These are phyloP conservation scores for Polymyxa betae DNA, from an alignment of 208 protist species.

Conservation along the genomic window DNA sequence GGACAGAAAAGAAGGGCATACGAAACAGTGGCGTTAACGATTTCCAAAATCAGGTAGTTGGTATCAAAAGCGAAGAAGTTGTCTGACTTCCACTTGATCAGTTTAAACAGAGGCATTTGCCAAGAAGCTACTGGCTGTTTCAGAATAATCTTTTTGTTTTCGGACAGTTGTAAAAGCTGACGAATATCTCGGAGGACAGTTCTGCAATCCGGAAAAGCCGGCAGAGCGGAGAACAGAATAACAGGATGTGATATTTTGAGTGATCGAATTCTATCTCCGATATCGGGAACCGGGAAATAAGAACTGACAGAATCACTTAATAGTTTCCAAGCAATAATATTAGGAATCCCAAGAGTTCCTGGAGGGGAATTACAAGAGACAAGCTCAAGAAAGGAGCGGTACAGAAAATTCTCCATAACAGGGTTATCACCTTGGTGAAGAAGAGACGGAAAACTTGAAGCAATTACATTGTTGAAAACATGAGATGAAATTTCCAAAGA, in stretches of 20 bases:
- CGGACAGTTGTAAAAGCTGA: background rate
- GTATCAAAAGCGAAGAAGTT: background rate
- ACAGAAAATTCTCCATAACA: background rate
- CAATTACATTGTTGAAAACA: background rate
- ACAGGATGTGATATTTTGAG: background rate
- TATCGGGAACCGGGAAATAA: background rate
- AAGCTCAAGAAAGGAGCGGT: conserved; percentile 46
- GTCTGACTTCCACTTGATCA: background rate
- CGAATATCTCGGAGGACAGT: background rate
- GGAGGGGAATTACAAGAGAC: conserved; percentile 10
- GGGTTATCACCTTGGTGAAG: background rate
- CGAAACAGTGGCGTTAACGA: background rate
- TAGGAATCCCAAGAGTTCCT: conserved; percentile 6
- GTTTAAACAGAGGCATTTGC: background rate
- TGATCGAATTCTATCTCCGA: background rate
- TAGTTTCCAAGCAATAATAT: background rate
- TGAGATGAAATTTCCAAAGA: background rate
- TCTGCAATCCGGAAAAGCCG: background rate
- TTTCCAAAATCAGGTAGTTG: background rate
- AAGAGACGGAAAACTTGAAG: background rate
- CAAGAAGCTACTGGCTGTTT: background rate
- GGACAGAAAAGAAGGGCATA: background rate
- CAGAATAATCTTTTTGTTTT: background rate
- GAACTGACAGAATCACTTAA: background rate
- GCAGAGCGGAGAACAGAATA: background rate